Evolutionary conservation across 2,329 filamentous ascomycete genomes (phyloP).

Genomic region (Fusarium incarnatum): DNA sequence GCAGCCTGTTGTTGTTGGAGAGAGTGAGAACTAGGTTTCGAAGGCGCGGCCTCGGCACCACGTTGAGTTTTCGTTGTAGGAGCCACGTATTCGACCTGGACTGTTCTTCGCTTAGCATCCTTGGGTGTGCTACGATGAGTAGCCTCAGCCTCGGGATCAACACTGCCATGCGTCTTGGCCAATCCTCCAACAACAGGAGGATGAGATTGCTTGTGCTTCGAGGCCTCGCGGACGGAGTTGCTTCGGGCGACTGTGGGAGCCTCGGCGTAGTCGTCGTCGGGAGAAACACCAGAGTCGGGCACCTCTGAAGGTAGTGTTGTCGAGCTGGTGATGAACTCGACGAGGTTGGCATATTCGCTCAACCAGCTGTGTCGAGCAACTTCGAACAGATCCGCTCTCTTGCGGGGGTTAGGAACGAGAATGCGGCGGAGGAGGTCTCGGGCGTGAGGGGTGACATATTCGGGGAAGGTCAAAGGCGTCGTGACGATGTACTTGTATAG

Average conservation of each 20-base stretch:
- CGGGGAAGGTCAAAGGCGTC: slow-evolving; percentile 95
- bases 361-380: slow-evolving; percentile 98
- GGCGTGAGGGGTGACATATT: slow-evolving; percentile 98
- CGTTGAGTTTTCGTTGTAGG: slow-evolving; percentile 87
- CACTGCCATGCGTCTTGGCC: slow-evolving; percentile 77
- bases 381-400: slow-evolving; percentile 95
- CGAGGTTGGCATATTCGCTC: slow-evolving; percentile 95
- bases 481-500: slow-evolving; percentile 99
- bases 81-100: slow-evolving; percentile 97
- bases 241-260: slow-evolving; percentile 79
- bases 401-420: slow-evolving; percentile 92
- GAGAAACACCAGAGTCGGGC: slow-evolving; percentile 78
- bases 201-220: slow-evolving; percentile 71
- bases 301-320: slow-evolving; percentile 90
- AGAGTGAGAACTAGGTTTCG: slow-evolving; percentile 44
- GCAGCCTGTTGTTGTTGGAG: slow-evolving; percentile 61
- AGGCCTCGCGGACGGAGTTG: slow-evolving; percentile 89
- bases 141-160: slow-evolving; percentile 73
- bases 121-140: slow-evolving; percentile 73
- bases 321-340: slow-evolving; percentile 96
- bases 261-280: slow-evolving; percentile 67
- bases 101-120: slow-evolving; percentile 91
- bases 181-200: slow-evolving; percentile 70
- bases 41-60: slow-evolving; percentile 58
- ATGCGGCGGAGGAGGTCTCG: slow-evolving; percentile 92